Evolutionary conservation across 2,329 filamentous ascomycete genomes (phyloP).

Genomic region (Seiridium cupressi): DNA sequence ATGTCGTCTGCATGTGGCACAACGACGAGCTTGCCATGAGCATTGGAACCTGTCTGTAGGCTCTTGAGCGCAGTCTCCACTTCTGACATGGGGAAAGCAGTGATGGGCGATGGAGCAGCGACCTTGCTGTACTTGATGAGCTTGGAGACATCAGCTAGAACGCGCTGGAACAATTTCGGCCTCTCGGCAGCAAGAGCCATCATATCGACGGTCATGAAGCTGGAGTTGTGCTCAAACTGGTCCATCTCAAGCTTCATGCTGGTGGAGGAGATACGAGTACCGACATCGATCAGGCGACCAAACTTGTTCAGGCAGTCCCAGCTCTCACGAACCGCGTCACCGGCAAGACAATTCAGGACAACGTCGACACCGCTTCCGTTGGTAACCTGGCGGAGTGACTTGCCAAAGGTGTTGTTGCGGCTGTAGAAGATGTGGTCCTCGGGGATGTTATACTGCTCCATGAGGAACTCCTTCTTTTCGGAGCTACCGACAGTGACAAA

Average conservation of each 20-base stretch:
- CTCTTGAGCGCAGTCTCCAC: conserved; percentile 39
- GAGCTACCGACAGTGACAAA: conserved; percentile 9
- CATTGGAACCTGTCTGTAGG: conserved; percentile 35
- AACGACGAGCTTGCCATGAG: conserved; percentile 42
- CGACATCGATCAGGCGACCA: conserved; percentile 27
- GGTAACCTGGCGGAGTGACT: not conserved
- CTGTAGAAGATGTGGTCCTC: conserved; percentile 10
- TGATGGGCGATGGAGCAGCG: conserved; percentile 31
- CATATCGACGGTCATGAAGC: conserved; percentile 44
- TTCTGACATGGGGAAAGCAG: conserved; percentile 30
- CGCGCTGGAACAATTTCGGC: conserved; percentile 22
- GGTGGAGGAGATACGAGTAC: conserved; percentile 19
- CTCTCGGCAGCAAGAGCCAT: conserved; percentile 36
- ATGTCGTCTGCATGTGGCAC: conserved; percentile 38
- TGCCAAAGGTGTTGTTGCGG: conserved; percentile 8
- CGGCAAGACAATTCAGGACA: conserved; percentile 24
- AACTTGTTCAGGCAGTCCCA: conserved; percentile 29
- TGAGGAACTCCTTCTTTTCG: conserved; percentile 6
- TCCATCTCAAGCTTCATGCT: conserved; percentile 43
- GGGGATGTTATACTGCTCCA: conserved; percentile 5
- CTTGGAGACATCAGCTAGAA: conserved; percentile 25
- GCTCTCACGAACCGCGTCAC: conserved; percentile 26
- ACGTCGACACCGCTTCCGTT: conserved; percentile 9
- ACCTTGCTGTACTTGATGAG: conserved; percentile 26
- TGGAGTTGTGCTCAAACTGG: conserved; percentile 46